phyloP scores from a whole-genome alignment of 2,329 filamentous ascomycete species.

The Diaporthe vaccinii region DNA sequence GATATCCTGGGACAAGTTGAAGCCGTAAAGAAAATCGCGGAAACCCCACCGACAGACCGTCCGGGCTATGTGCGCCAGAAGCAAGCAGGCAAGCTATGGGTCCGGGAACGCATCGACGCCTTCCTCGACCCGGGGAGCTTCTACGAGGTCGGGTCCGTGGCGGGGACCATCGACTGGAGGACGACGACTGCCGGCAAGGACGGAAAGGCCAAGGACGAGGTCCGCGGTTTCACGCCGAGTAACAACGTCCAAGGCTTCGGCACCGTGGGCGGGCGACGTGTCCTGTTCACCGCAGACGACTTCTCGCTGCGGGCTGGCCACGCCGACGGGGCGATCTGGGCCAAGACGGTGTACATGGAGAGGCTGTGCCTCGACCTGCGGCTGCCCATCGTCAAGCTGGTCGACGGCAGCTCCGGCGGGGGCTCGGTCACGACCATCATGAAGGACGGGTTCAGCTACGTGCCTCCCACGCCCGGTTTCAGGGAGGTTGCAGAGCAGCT shows the following conservation, averaged over 20 bases:
- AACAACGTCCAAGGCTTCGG: slow-evolving; percentile 75
- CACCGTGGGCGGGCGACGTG: slow-evolving; percentile 63
- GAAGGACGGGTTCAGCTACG: slow-evolving; percentile 68
- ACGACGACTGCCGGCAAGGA: slow-evolving; percentile 57
- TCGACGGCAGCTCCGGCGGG: slow-evolving; percentile 74
- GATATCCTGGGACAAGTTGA: slow-evolving; percentile 71
- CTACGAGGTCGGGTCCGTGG: slow-evolving; percentile 71
- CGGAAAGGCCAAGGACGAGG: slow-evolving; percentile 64
- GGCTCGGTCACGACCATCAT: slow-evolving; percentile 72
- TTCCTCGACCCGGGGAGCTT: slow-evolving; percentile 70
- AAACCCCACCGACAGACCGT: slow-evolving; percentile 65
- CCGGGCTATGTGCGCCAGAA: slow-evolving; percentile 74
- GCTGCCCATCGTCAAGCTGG: slow-evolving; percentile 73
- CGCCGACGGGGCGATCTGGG: slow-evolving; percentile 70
- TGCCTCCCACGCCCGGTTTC: slow-evolving; percentile 70
- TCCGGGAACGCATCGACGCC: slow-evolving; percentile 70
- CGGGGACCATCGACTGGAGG: slow-evolving; percentile 71
- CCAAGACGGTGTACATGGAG: slow-evolving; percentile 73
- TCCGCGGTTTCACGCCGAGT: slow-evolving; percentile 66
- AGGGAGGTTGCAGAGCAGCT: slow-evolving; percentile 67
- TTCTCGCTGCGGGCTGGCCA: slow-evolving; percentile 74
- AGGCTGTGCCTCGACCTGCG: slow-evolving; percentile 70
- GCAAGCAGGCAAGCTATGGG: slow-evolving; percentile 75
- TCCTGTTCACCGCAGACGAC: slow-evolving; percentile 75
- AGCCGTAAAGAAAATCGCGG: slow-evolving; percentile 64